Evolutionary conservation across 805 yeast species (phyloP), one percentile per base, ranked within the genome.

Genomic region (Hanseniaspora valbyensis): DNA sequence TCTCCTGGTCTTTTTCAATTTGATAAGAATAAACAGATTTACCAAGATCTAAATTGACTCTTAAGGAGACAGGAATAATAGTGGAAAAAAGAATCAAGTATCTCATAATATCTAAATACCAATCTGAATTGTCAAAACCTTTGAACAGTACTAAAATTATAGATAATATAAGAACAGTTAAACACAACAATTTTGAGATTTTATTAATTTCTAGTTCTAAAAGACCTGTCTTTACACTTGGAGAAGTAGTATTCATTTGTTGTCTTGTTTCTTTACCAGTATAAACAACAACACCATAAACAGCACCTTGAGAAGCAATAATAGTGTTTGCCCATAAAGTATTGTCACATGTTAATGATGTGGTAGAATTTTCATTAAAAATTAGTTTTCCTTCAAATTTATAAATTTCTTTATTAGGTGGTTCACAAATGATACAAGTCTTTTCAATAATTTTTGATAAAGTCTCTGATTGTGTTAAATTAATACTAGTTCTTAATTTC

Each of bases 311-410:
- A 0, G 95, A 84, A 0, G 98, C 97, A 14, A 94, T 70, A 1
- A 94, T 96, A 0, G 99, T 92, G 63, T 92, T 92, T 13, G 97
- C 96, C 99, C 99, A 92, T 62, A 94, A 66, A 0, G 98, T 87
- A 60, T 90, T 89, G 64, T 92, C 99, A 9, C 92, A 79, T 2
- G 82, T 73, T 13, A 92, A 68, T 3, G 92, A 84, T n/a, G 53
- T 53, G 21, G 74, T 69, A 1, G 80, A 71, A 25, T 76, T 73
- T 38, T 74, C 75, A 48, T 78, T 80, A 53, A 73, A 71, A 2
- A 78, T 69, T 21, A 89, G 62, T 55, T 80, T 82, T 10, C 98
- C 98, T 44, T 77, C 63, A 65, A 92, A 92, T 2, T 73, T 65
- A 59, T 89, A 90, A 54, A 92, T 92, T 5, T 84, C 75, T 62